Evolutionary conservation across 2,329 filamentous ascomycete genomes (phyloP), one percentile per base, ranked within the genome.

Genomic region (Exophiala aquamarina): DNA sequence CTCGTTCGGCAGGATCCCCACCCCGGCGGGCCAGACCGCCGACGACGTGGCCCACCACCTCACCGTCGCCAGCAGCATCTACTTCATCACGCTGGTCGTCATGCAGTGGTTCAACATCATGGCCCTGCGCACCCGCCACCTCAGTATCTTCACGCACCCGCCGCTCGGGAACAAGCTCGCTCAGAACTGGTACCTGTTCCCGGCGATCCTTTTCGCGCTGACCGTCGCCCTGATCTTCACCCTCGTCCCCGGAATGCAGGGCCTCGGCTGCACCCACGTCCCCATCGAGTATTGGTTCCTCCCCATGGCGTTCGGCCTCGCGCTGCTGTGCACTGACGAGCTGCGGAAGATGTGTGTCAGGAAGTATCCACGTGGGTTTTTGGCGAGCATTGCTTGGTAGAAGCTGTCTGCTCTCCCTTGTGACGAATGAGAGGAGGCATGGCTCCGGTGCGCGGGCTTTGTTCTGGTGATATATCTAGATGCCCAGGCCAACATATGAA

Each of bases 11-110:
- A 59, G 66, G 3, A 73, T 79, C 9, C 29, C 47, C 13, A 41
- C 44, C 3, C 44, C 50, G 2, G 31, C 40, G 4, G 47, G 49
- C 26, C 44, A 51, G 36, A 75, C 78, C 41, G 66, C 74, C 2
- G 78, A 79, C 36, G 77, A 75, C 46, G 79, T 83, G 59, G 69
- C 67, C 0, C 64, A 70, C 20, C 74, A 79, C 52, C 68, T 86
- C 18, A 84, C 83, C 53, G 74, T 78, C 50, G 85, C 84, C 0
- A 84, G 79, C 29, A 86, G 82, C 13, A 83, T 92, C 50, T 91
- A 91, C 66, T 91, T 91, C 59, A 79, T 90, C 56, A 91, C 84
- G 49, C 70, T 92, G 17, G 87, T 92, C 2, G 82, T 91, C 39
- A 89, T 91, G 85, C 79, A 71, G 64, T 76, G 76, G 75, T 89